Conservation (phyloP, 495 filamentous ascomycete genomes). For the Trichoderma erinaceum region DNA sequence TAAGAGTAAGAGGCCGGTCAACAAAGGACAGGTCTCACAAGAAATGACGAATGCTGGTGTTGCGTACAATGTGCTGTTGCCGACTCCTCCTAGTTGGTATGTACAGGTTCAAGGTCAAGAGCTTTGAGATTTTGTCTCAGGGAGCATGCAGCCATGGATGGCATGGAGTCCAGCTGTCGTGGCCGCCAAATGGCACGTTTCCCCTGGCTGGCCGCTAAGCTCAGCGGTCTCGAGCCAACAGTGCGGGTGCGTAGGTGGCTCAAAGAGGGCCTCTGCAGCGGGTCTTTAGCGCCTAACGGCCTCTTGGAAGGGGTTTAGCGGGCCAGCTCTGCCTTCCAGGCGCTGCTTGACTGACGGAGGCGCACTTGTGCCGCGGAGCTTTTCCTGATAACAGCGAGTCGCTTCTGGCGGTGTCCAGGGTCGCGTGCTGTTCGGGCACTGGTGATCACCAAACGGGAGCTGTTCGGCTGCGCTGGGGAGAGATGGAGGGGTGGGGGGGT, state of each 20-base stretch:
- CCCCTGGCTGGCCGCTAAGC: conserved; percentile 11
- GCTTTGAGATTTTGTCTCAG: conserved; percentile 14
- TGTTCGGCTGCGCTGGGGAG: conserved; percentile 5
- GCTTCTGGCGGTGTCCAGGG: conserved; percentile 7
- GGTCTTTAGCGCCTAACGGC: conserved; percentile 7
- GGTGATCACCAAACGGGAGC: conserved; percentile 5
- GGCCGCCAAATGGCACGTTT: conserved; percentile 13
- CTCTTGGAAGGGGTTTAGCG: not conserved
- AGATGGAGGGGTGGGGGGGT: conserved; percentile 2
- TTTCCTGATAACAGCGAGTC: not conserved
- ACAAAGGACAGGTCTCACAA: not conserved
- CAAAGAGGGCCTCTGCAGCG: not conserved
- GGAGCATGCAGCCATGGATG: conserved; percentile 9
- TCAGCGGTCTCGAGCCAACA: conserved; percentile 7
- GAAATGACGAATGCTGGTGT: conserved; percentile 1
- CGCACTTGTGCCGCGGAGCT: not conserved
- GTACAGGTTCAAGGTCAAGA: conserved; percentile 4
- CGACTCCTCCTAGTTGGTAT: not conserved
- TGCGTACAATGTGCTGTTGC: not conserved
- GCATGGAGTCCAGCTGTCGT: not conserved
- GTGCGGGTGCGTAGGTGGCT: conserved; percentile 9
- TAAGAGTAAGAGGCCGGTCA: not conserved
- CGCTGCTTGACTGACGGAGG: not conserved
- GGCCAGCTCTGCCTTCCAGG: not conserved
- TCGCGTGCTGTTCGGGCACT: conserved; percentile 1